phyloP scores from a whole-genome alignment of 2,329 filamentous ascomycete species.

The Leptographium flavum region DNA sequence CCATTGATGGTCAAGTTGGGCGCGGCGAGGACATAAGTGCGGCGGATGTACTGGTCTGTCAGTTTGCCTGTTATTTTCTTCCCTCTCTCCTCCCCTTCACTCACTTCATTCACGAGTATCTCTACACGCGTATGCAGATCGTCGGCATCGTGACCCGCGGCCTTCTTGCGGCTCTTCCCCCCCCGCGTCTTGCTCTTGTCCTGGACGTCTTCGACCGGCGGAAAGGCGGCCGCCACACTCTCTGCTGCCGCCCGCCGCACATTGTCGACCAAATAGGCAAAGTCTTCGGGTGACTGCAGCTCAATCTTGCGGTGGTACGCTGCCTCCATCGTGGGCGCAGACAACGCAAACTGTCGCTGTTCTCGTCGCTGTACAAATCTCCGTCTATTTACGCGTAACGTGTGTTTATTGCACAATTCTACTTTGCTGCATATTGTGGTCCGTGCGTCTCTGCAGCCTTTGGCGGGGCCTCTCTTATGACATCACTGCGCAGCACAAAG shows the following conservation, averaged over 20 bases:
- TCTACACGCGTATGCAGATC: constrained; percentile 45
- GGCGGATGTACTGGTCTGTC: constrained; percentile 39
- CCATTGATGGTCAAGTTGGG: constrained; percentile 52
- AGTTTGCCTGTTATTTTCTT: not conserved
- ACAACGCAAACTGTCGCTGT: too few relatives aligned
- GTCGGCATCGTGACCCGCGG: constrained; percentile 25
- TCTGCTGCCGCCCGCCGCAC: constrained; percentile 53
- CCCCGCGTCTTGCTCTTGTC: constrained; percentile 18
- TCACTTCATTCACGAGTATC: constrained; percentile 42
- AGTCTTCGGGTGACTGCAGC: constrained; percentile 61
- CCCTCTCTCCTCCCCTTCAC: not conserved
- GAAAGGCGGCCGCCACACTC: constrained; percentile 54
- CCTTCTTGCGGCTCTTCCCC: not conserved
- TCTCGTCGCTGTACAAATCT: too few relatives aligned
- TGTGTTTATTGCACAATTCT: not conserved
- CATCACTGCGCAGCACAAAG: not conserved
- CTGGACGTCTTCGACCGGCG: constrained; percentile 31
- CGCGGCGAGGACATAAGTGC: constrained; percentile 42
- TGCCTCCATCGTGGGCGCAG: constrained; percentile 16
- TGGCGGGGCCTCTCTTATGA: not conserved
- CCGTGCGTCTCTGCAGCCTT: not conserved
- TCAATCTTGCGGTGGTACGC: constrained; percentile 59
- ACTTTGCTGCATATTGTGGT: not conserved
- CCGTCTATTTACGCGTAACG: too few relatives aligned
- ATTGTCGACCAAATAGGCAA: constrained; percentile 55